Base-by-base conservation (phyloP, 768 basidiomycete genomes). In the Suillus americanus region DNA sequence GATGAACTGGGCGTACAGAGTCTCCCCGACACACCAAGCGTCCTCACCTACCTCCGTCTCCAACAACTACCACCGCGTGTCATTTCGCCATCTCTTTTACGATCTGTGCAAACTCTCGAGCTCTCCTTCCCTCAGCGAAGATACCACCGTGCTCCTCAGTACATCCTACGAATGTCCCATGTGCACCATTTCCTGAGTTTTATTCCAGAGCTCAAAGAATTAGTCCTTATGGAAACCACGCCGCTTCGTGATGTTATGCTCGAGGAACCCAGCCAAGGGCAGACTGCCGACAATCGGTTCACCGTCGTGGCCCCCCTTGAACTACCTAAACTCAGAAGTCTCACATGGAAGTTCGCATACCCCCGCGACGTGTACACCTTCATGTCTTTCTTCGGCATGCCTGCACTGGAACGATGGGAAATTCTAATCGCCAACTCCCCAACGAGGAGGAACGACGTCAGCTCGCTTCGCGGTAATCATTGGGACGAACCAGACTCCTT, bases 301-400 rank as follows among this genome's bases (percentile, higher is more conserved):
- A 61, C 60, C 67, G 70, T 70, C 45, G 65, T 62, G 20, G 57
- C 66, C 37, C 67, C 77, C 35, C 66, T 81, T 60, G 72, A 72
- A 60, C 76, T 86, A 40, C 71, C 68, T 5, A 74, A 77, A 62
- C 70, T 86, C 63, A 81, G 76, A 60, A 72, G 67, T n/a, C 69
- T 86, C 51, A 80, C 82, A 38, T 85, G 84, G 83, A 81, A 78
- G 53, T 81, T 77, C 64, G 82, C 82, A 20, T 79, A 74, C 59
- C 71, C 78, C 54, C 73, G 70, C 43, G 83, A 82, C 57, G 68
- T 85, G 53, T 78, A 80, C 60, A 73, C 77, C 37, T 75, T 86
- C 53, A 70, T 85, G 65, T 78, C 80, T 25, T 76, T 83, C 66
- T 64, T 84, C 62, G 64, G 69, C 48, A 65, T 76, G 14, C 83